These are phyloP conservation scores for Boletus rufocinnamomeus DNA, from an alignment of 768 basidiomycete species.

Conservation along the genomic window DNA sequence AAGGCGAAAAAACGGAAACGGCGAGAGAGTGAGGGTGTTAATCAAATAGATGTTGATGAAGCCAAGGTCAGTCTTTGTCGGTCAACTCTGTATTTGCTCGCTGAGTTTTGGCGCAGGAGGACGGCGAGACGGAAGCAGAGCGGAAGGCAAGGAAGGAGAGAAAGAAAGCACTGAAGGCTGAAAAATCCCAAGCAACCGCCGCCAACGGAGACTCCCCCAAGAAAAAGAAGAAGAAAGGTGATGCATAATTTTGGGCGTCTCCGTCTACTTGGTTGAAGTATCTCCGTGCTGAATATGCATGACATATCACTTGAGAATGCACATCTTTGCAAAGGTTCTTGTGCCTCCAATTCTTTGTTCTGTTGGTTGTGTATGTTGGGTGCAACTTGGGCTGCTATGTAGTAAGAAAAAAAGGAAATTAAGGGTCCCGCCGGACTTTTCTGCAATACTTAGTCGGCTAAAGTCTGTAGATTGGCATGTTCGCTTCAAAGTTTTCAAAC, in stretches of 20 bases:
- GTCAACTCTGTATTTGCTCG: conserved; percentile 7
- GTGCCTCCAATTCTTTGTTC: background rate
- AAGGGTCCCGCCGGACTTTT: too few species aligned
- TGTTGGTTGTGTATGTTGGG: too few species aligned
- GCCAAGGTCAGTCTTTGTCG: conserved; percentile 41
- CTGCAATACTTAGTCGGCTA: too few species aligned
- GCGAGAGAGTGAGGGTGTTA: conserved; percentile 58
- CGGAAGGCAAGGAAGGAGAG: conserved; percentile 79
- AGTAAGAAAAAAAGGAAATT: too few species aligned
- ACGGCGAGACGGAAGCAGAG: conserved; percentile 79
- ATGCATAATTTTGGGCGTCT: conserved; percentile 25
- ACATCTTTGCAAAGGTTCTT: background rate
- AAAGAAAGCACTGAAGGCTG: conserved; percentile 77
- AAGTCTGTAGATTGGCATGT: too few species aligned
- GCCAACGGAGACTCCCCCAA: conserved; percentile 43
- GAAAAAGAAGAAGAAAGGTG: conserved; percentile 45
- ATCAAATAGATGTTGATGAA: conserved; percentile 40
- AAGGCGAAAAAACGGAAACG: conserved; percentile 50
- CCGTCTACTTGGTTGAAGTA: background rate
- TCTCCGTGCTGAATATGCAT: background rate
- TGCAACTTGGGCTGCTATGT: too few species aligned
- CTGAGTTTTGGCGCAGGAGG: conserved; percentile 31
- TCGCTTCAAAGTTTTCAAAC: too few species aligned
- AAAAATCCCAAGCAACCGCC: conserved; percentile 56
- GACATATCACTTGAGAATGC: background rate